Base-by-base conservation (phyloP, 345 rosid species). In the Hibiscus syriacus region DNA sequence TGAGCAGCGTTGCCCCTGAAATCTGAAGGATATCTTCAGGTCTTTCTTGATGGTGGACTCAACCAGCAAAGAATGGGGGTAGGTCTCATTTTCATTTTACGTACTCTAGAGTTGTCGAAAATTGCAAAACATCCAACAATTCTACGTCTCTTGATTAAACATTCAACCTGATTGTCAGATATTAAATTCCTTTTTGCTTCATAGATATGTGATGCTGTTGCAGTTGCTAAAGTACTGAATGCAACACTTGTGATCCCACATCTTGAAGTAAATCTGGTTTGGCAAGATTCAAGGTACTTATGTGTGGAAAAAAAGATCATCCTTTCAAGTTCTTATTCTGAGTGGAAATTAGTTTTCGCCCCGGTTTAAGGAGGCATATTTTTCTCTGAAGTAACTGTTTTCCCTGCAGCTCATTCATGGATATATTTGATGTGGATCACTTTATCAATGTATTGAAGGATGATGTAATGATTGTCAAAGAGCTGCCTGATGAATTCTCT, bases 1-100 rank as follows among this genome's bases (percentile, higher is more conserved):
- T 69, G 69, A 81, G 75, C 82, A 91, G 99, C 89, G 26, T 74
- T 82, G 66, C 91, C 92, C 5, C 73, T 70, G 67, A 83, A 83
- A 68, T 76, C 88, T 13, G 74, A 72, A 67, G 95, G 95, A 54
- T 91, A 86, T 58, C 43, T 94, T 70, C 98, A 94, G 64, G 90
- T 94, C 2, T 94, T 94, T 74, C 99, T 94, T 19, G 99, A 94
- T n/a, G n/a, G n/a, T n/a, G n/a, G n/a, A n/a, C n/a, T n/a, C n/a
- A n/a, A n/a, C n/a, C n/a, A n/a, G n/a, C 99, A 94, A 78, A 81
- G 99, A 70, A 94, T 91, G 99, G 98, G 98, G 75, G 96, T 89
- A 72, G 55, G 87, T 75, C 71, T 29, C 7, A 16, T 52, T 1
- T 32, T 8, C 54, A 6, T 14, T 34, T 12, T 5, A 27, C 13